Conservation (phyloP, 2,329 filamentous ascomycete species). For the Phoma sp. region DNA sequence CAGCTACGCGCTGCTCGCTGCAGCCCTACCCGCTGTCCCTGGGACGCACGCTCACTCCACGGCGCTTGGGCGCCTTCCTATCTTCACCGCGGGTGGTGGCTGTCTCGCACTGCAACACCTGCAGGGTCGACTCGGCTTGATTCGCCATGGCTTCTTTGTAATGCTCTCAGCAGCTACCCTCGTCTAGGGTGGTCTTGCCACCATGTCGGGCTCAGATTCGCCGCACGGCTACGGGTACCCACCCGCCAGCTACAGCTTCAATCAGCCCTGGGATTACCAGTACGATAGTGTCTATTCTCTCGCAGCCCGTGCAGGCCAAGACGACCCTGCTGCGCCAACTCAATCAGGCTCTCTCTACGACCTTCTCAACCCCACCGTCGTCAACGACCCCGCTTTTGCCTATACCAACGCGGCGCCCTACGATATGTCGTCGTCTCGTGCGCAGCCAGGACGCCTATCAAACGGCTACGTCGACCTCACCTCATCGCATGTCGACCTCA, state of each 20-base stretch:
- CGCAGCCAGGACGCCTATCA: conserved; percentile 33
- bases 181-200: neutral
- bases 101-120: neutral
- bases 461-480: conserved; percentile 49
- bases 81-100: conserved; percentile 3
- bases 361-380: conserved; percentile 14
- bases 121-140: neutral
- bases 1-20: neutral
- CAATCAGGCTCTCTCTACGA: conserved; percentile 7
- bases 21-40: conserved; percentile 17
- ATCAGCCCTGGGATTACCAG: neutral
- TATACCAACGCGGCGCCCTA: conserved; percentile 21
- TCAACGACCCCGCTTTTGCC: conserved; percentile 7
- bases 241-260: neutral
- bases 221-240: conserved; percentile 2
- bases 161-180: neutral
- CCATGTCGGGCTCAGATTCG: conserved; percentile 15
- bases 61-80: conserved; percentile 11
- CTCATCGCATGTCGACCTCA: conserved; percentile 14
- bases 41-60: neutral
- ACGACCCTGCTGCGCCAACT: neutral
- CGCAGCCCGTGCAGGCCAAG: neutral
- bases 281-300: neutral
- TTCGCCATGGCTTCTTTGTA: neutral
- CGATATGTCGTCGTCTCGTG: conserved; percentile 21